phyloP scores from a whole-genome alignment of 2,329 filamentous ascomycete species.

The Colletotrichum horii region DNA sequence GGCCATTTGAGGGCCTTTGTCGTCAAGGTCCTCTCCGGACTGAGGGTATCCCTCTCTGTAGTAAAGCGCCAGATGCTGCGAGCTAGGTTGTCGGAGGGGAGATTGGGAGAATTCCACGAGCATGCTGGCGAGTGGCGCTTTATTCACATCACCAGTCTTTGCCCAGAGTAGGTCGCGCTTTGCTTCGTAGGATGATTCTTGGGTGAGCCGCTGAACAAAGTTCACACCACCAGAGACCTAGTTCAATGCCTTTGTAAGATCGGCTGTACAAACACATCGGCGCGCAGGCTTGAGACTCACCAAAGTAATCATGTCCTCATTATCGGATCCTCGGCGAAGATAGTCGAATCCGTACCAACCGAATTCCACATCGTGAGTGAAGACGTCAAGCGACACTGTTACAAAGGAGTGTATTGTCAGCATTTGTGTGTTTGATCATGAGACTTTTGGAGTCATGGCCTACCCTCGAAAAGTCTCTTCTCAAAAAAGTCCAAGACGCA shows the following conservation, averaged over 20 bases:
- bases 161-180: background rate
- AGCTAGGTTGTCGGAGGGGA: background rate
- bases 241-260: background rate
- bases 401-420: accelerated
- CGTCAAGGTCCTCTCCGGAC: background rate
- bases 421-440: background rate
- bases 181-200: background rate
- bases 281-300: background rate
- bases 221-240: background rate
- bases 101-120: background rate
- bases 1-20: background rate
- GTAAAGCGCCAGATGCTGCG: background rate
- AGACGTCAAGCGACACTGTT: background rate
- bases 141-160: accelerated
- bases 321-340: accelerated
- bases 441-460: accelerated
- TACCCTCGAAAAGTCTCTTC: background rate
- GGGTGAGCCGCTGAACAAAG: background rate
- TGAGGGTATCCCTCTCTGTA: background rate
- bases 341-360: background rate
- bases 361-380: background rate
- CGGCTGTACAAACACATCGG: background rate
- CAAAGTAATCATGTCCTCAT: background rate
- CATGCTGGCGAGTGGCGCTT: background rate
- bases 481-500: background rate